phyloP scores from a whole-genome alignment of 257 asterid genomes.

The Plantago elongata region DNA sequence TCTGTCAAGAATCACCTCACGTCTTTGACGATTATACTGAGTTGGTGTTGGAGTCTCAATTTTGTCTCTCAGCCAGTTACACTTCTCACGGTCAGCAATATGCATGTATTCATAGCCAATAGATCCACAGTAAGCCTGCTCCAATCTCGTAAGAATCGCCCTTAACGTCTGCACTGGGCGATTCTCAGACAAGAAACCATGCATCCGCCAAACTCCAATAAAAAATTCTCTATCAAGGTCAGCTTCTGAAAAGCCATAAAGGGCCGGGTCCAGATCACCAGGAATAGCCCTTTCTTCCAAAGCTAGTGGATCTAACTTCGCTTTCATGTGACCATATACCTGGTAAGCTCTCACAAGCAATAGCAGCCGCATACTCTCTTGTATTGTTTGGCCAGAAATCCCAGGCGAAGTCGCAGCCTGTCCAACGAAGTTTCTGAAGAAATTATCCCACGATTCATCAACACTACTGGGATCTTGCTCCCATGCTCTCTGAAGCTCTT shows the following conservation, averaged over 20 bases:
- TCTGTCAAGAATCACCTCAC: constrained; percentile 91
- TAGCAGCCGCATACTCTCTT: constrained; percentile 90
- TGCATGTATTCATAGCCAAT: constrained; percentile 97
- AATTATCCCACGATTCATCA: constrained; percentile 97
- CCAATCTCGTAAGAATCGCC: constrained; percentile 79
- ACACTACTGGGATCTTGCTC: constrained; percentile 92
- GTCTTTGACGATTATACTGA: constrained; percentile 64
- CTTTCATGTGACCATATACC: constrained; percentile 96
- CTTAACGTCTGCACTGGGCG: constrained; percentile 94
- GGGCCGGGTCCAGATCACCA: constrained; percentile 80
- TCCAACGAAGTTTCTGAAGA: constrained; percentile 90
- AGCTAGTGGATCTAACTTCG: constrained; percentile 78
- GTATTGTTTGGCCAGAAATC: constrained; percentile 93
- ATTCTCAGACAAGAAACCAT: constrained; percentile 93
- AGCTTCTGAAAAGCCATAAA: constrained; percentile 85
- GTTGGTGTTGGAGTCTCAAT: constrained; percentile 83
- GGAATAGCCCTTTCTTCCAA: constrained; percentile 76
- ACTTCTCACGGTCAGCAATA: constrained; percentile 84
- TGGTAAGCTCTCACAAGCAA: constrained; percentile 95
- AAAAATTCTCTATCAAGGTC: constrained; percentile 96
- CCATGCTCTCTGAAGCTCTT: constrained; percentile 98
- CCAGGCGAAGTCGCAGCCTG: constrained; percentile 91
- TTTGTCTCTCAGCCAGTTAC: constrained; percentile 95
- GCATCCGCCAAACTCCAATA: constrained; percentile 90
- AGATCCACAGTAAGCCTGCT: constrained; percentile 92